Evolutionary conservation across 169 alveolate genomes (phyloP), one percentile per base, ranked within the genome.

Genomic region (Plasmodium gaboni): DNA sequence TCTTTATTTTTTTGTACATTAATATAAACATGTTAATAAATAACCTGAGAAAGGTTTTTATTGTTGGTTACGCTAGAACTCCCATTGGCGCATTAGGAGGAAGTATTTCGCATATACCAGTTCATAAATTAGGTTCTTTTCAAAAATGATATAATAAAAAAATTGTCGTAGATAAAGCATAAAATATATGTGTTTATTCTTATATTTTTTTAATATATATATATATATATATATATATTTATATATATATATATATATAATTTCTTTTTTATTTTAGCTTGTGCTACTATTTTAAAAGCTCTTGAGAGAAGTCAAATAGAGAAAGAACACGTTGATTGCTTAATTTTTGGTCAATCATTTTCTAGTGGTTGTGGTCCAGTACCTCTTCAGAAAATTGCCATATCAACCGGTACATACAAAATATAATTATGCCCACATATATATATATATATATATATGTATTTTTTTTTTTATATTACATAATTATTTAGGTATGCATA

Each of bases 341-440:
- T 93, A 24, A 72, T 93, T 46, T 71, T 93, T 68, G 92, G 94
- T 6, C 95, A 93, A 65, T 93, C 93, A 1, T 78, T 90, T 68
- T 50, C 94, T 9, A 44, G 73, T 22, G 95, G 95, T 9, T 63
- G 83, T 28, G 95, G 95, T 12, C 93, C 95, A 6, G 53, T 92
- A 17, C 94, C 93, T 4, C 73, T 92, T 38, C 93, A 88, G 32
- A 92, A 91, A 26, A 83, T 93, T 9, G 48, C 87, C 42, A 59
- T 57, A 46, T 24, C 76, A 5, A 50, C 92, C 15, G 93, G 93
- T 89, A 4, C 46, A 60, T 10, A 44, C 1, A 3, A 17, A n/a
- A 71, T 24, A 22, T 38, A 28, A 7, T 12, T 67, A 17, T 38
- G 17, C 24, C 12, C 2, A 65, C 6, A 28, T 73, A 19, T 50